These are phyloP conservation scores for Leccinum fibrillosum DNA, from an alignment of 768 basidiomycete genomes.

Conservation along the genomic window DNA sequence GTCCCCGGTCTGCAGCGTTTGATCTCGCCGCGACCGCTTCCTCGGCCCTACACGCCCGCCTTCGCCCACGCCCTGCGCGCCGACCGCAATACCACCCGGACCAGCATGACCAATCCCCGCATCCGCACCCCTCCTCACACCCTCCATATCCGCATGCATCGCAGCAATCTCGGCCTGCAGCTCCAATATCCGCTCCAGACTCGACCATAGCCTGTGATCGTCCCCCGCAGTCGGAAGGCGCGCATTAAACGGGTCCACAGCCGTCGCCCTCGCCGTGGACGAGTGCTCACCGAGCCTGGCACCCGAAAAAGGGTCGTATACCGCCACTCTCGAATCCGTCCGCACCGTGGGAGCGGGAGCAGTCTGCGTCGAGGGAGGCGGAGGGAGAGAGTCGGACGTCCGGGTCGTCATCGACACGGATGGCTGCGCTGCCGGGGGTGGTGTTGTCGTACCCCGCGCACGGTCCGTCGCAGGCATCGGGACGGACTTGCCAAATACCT, in stretches of 20 bases:
- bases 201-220: slow-evolving; percentile 61
- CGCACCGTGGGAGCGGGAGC: background rate
- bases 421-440: slow-evolving; percentile 7
- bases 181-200: slow-evolving; percentile 65
- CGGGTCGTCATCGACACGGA: slow-evolving; percentile 8
- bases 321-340: slow-evolving; percentile 11
- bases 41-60: slow-evolving; percentile 12
- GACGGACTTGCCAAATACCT: slow-evolving; percentile 25
- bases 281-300: slow-evolving; percentile 20
- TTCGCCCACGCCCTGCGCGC: slow-evolving; percentile 8
- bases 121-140: slow-evolving; percentile 31
- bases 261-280: slow-evolving; percentile 3
- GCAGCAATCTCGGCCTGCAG: slow-evolving; percentile 69
- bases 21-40: slow-evolving; percentile 31
- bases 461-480: slow-evolving; percentile 2
- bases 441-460: background rate
- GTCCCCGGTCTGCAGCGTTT: slow-evolving; percentile 33
- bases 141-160: slow-evolving; percentile 77
- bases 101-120: slow-evolving; percentile 7
- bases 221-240: slow-evolving; percentile 25
- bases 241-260: slow-evolving; percentile 4
- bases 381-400: slow-evolving; percentile 14
- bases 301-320: slow-evolving; percentile 35
- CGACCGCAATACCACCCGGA: background rate
- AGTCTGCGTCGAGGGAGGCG: slow-evolving; percentile 5